A percentile compares a stretch with the other conserved stretches of the same genome.
These are phyloP conservation scores for Starmerella bombicola DNA, from an alignment of 805 yeast species.

Conservation along the genomic window DNA sequence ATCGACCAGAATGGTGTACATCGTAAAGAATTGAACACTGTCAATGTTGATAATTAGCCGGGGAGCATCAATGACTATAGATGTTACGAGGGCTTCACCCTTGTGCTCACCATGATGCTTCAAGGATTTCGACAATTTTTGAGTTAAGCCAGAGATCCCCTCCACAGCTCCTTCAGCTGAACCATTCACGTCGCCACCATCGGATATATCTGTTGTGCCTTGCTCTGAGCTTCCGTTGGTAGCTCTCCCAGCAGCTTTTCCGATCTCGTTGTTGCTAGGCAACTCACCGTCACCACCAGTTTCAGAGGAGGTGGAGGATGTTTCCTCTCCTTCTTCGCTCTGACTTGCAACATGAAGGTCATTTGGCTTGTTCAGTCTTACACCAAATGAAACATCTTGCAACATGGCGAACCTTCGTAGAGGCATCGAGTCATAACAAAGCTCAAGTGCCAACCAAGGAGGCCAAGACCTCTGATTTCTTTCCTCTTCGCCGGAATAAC, in stretches of 20 bases:
- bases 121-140: conserved; percentile 1
- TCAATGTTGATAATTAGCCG: conserved; percentile 54
- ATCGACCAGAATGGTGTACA: conserved; percentile 50
- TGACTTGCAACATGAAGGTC: conserved; percentile 32
- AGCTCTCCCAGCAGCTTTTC: not conserved
- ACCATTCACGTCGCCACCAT: not conserved
- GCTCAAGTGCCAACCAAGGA: conserved; percentile 73
- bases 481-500: conserved; percentile 48
- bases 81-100: conserved; percentile 8
- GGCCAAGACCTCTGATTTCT: conserved; percentile 49
- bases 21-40: conserved; percentile 56
- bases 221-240: not conserved
- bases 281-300: not conserved
- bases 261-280: not conserved
- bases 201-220: not conserved
- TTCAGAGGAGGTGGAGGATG: conserved; percentile 10
- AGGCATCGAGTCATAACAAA: conserved; percentile 43
- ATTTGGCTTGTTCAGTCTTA: conserved; percentile 46
- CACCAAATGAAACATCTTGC: conserved; percentile 48
- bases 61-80: conserved; percentile 47
- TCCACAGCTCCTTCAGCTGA: not conserved
- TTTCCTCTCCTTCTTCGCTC: conserved; percentile 9
- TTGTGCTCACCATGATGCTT: conserved; percentile 8
- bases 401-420: conserved; percentile 43
- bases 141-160: not conserved